Conservation (phyloP, 495 filamentous ascomycete species). For the Podospora pseudopauciseta region DNA sequence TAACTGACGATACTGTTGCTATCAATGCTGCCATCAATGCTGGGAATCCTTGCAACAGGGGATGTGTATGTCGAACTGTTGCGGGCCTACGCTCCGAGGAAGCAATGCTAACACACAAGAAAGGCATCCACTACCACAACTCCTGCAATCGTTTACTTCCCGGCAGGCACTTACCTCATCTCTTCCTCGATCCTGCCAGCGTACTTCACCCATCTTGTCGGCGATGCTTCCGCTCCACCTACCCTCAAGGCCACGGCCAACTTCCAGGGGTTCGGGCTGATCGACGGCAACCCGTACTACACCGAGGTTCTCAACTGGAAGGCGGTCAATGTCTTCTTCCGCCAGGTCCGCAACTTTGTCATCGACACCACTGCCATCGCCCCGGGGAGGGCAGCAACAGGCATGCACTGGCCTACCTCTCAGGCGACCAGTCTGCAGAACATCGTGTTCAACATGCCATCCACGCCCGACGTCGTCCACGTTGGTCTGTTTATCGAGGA, state of each 20-base stretch:
- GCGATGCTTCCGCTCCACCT: slow-evolving; percentile 32
- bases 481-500: slow-evolving; percentile 74
- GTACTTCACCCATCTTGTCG: slow-evolving; percentile 65
- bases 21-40: slow-evolving; percentile 79
- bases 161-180: slow-evolving; percentile 70
- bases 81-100: background rate
- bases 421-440: slow-evolving; percentile 78
- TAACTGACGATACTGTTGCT: slow-evolving; percentile 77
- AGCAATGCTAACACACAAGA: background rate
- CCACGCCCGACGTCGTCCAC: slow-evolving; percentile 55
- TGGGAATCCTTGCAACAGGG: slow-evolving; percentile 72
- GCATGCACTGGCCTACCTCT: slow-evolving; percentile 78
- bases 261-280: slow-evolving; percentile 62
- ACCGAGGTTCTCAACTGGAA: slow-evolving; percentile 48
- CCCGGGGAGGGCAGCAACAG: slow-evolving; percentile 50
- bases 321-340: slow-evolving; percentile 71
- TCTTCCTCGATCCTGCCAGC: slow-evolving; percentile 59
- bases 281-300: slow-evolving; percentile 70
- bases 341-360: slow-evolving; percentile 74
- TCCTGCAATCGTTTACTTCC: slow-evolving; percentile 77
- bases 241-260: slow-evolving; percentile 60
- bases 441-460: slow-evolving; percentile 67
- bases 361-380: slow-evolving; percentile 66
- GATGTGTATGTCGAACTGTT: slow-evolving; percentile 45
- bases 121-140: slow-evolving; percentile 64